These are phyloP conservation scores for Sclerotinia trifoliorum DNA, from an alignment of 2,329 filamentous ascomycete species.

Conservation along the genomic window DNA sequence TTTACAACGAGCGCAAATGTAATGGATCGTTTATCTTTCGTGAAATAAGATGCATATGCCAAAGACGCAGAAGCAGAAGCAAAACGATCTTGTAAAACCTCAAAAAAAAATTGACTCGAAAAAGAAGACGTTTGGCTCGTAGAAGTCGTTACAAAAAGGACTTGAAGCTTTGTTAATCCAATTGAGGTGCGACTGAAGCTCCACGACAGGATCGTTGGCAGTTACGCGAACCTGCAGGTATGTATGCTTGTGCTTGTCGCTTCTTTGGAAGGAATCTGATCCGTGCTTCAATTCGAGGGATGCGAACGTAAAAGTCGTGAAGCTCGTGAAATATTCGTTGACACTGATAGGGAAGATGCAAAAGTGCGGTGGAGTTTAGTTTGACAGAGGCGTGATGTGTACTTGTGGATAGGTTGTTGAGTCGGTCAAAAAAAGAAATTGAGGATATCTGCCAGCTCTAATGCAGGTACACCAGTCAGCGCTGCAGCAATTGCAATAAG, in stretches of 20 bases:
- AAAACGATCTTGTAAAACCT: conserved; percentile 36
- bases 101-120: conserved; percentile 34
- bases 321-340: conserved; percentile 32
- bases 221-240: conserved; percentile 41
- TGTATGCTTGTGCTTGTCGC: conserved; percentile 40
- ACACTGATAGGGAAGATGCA: conserved; percentile 17
- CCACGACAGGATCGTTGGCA: conserved; percentile 37
- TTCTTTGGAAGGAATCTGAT: conserved; percentile 34
- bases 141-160: conserved; percentile 44
- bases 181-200: conserved; percentile 41
- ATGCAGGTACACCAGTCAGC: conserved; percentile 41
- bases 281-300: conserved; percentile 38
- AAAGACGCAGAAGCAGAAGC: conserved; percentile 23
- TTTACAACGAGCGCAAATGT: conserved; percentile 32
- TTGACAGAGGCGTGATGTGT: conserved; percentile 23
- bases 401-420: conserved; percentile 24
- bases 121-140: conserved; percentile 45
- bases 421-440: conserved; percentile 30
- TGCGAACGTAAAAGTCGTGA: conserved; percentile 35
- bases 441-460: conserved; percentile 39
- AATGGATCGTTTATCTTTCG: conserved; percentile 35
- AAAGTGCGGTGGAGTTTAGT: conserved; percentile 20
- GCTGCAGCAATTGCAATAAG: conserved; percentile 36
- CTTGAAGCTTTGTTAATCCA: conserved; percentile 37
- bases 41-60: conserved; percentile 35